phyloP scores from a whole-genome alignment of 345 rosid genomes.

The Raphanus raphanistrum region DNA sequence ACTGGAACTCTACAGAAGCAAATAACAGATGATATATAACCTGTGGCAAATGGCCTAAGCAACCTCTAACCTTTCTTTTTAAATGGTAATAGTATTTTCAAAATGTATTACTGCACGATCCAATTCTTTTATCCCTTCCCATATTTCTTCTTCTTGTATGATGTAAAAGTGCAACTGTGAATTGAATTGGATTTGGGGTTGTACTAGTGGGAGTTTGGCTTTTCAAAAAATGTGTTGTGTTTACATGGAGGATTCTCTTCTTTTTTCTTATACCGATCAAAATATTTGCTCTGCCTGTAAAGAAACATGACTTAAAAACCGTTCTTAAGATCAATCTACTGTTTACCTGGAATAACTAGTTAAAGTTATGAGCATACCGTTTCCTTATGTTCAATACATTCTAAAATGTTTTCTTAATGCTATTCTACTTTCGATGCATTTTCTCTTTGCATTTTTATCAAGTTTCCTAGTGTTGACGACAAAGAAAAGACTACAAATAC shows the following conservation, averaged over 20 bases:
- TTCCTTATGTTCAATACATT: too few species aligned
- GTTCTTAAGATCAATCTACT: background rate
- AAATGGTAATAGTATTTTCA: constrained; percentile 35
- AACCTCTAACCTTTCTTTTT: constrained; percentile 37
- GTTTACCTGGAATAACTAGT: background rate
- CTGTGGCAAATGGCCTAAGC: constrained; percentile 24
- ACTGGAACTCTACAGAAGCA: constrained; percentile 35
- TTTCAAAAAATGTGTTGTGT: background rate
- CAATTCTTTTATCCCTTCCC: constrained; percentile 38
- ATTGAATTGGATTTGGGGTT: constrained; percentile 36
- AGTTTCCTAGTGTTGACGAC: too few species aligned
- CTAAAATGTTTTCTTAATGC: too few species aligned
- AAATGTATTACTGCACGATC: constrained; percentile 25
- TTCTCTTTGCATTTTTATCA: too few species aligned
- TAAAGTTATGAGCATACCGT: background rate
- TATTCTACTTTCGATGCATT: too few species aligned
- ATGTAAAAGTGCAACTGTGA: constrained; percentile 39
- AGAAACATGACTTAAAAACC: background rate
- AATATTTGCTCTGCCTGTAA: background rate
- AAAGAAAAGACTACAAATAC: too few species aligned
- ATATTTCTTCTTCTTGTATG: constrained; percentile 32
- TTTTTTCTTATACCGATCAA: constrained; percentile 9
- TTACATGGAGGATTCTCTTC: constrained; percentile 28
- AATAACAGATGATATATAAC: constrained; percentile 6
- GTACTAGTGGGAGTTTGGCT: constrained; percentile 26